A percentile compares a stretch with the other conserved stretches of the same genome.
Evolutionary conservation across 805 yeast genomes (phyloP).

Genomic region (Komagataella populi): DNA sequence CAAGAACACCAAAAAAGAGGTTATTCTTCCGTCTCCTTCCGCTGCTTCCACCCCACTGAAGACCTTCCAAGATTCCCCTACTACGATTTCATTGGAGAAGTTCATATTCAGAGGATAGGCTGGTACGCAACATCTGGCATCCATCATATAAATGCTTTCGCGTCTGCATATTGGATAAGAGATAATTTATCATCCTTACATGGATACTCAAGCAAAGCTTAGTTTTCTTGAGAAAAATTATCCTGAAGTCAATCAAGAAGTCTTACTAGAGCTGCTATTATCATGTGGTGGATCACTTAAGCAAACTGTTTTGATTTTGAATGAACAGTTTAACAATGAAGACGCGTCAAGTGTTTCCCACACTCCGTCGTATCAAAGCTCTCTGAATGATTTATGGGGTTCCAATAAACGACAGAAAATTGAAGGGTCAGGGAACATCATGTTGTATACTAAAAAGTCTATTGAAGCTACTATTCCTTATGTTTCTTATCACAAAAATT

Average conservation of each 20-base stretch:
- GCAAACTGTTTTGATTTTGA: conserved; percentile 24
- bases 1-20: background rate
- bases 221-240: conserved; percentile 19
- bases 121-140: background rate
- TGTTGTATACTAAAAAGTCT: conserved; percentile 35
- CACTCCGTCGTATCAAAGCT: conserved; percentile 1
- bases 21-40: background rate
- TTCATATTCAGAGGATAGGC: background rate
- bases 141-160: background rate
- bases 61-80: background rate
- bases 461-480: conserved; percentile 37
- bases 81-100: background rate
- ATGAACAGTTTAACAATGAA: conserved; percentile 16
- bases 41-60: background rate
- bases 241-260: conserved; percentile 27
- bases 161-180: background rate
- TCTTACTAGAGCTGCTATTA: conserved; percentile 34
- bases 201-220: conserved; percentile 25
- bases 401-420: background rate
- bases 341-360: background rate
- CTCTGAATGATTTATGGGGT: background rate
- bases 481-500: conserved; percentile 32
- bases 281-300: conserved; percentile 40
- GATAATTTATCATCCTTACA: conserved; percentile 1
- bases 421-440: conserved; percentile 5